These are phyloP conservation scores for Cyberlindnera sargentensis DNA, from an alignment of 805 yeast genomes.

Conservation along the genomic window DNA sequence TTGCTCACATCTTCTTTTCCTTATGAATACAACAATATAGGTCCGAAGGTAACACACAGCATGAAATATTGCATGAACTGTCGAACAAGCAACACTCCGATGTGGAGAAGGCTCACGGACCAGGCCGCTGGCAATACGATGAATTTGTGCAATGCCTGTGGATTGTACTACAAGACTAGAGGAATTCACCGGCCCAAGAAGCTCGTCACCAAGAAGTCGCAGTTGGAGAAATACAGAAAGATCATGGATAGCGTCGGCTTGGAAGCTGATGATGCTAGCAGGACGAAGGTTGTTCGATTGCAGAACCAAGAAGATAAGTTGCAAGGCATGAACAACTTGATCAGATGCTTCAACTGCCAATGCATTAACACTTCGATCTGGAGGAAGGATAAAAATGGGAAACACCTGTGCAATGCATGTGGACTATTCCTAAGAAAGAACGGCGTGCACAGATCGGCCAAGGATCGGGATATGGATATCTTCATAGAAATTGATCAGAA, in stretches of 20 bases:
- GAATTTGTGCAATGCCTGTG: conserved; percentile 78
- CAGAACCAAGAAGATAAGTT: conserved; percentile 4
- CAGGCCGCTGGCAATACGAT: conserved; percentile 63
- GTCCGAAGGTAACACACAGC: not conserved
- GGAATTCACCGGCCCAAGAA: conserved; percentile 69
- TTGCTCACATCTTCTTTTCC: no score
- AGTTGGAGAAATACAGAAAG: conserved; percentile 10
- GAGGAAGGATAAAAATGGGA: conserved; percentile 86
- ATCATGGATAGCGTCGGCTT: conserved; percentile 6
- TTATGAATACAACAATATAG: no score
- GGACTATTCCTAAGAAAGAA: conserved; percentile 69
- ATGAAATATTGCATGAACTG: conserved; percentile 41
- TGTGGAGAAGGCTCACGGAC: conserved; percentile 73
- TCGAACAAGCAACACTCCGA: conserved; percentile 73
- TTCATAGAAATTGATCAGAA: conserved; percentile 16
- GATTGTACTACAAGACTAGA: conserved; percentile 65
- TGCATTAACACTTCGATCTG: conserved; percentile 89
- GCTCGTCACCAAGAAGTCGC: conserved; percentile 34
- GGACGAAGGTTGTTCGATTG: not conserved
- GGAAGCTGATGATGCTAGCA: conserved; percentile 1
- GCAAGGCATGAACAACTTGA: conserved; percentile 10
- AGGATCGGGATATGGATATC: conserved; percentile 8
- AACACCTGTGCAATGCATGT: conserved; percentile 91
- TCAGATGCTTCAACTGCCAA: conserved; percentile 72
- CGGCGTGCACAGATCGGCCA: conserved; percentile 13